These are phyloP conservation scores for Trichophyton benhamiae DNA, from an alignment of 2,329 filamentous ascomycete species.

Conservation along the genomic window DNA sequence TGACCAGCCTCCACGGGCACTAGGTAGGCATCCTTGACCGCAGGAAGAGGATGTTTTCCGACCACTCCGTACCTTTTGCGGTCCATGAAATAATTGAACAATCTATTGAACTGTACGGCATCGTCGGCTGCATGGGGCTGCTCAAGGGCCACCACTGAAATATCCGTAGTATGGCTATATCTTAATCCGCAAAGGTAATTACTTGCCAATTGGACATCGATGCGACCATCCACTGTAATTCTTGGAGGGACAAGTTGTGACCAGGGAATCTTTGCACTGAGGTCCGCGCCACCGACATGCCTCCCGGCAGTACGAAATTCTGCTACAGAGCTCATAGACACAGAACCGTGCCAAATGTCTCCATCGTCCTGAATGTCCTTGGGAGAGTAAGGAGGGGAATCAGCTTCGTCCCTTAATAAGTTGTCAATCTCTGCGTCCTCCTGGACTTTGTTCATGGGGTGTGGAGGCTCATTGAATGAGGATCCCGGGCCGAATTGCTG, in stretches of 20 bases:
- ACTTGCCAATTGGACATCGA: conserved; percentile 69
- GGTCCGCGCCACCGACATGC: conserved; percentile 72
- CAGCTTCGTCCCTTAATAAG: conserved; percentile 64
- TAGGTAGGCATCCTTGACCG: conserved; percentile 82
- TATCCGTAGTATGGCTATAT: conserved; percentile 69
- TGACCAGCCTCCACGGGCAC: conserved; percentile 68
- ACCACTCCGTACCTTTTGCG: conserved; percentile 82
- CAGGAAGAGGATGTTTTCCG: conserved; percentile 57
- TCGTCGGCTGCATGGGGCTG: conserved; percentile 48
- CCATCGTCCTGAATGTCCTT: conserved; percentile 60
- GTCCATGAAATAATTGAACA: conserved; percentile 78
- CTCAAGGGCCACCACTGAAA: conserved; percentile 64
- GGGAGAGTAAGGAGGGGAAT: conserved; percentile 73
- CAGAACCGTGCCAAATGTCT: conserved; percentile 63
- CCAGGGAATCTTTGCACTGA: conserved; percentile 58
- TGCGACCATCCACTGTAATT: conserved; percentile 53
- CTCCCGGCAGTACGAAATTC: conserved; percentile 66
- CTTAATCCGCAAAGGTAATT: conserved; percentile 83
- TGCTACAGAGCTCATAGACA: conserved; percentile 65
- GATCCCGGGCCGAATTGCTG: conserved; percentile 30
- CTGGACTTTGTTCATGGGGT: conserved; percentile 37
- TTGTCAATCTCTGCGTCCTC: conserved; percentile 84
- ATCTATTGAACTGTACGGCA: conserved; percentile 52
- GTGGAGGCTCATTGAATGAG: conserved; percentile 10
- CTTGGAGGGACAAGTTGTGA: conserved; percentile 57